A percentile compares a stretch with the other conserved stretches of the same genome.
phyloP scores from a whole-genome alignment of 441 rosid species.

The Codiaeum variegatum region DNA sequence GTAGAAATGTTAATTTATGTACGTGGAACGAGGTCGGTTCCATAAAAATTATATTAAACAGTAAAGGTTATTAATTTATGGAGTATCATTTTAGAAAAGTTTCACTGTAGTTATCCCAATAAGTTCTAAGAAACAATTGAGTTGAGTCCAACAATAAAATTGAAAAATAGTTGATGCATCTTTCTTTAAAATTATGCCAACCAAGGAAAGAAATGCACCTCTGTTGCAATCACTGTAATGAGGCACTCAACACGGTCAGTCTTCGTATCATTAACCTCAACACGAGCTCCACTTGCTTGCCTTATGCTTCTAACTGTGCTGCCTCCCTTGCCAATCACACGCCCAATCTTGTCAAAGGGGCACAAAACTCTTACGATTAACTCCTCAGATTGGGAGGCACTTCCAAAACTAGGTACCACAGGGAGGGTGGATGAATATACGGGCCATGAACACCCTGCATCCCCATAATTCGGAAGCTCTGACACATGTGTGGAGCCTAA shows the following conservation, averaged over 20 bases:
- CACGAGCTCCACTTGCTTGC: slow-evolving; percentile 80
- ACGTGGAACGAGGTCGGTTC: too few relatives aligned
- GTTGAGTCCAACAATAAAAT: not conserved
- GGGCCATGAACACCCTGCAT: slow-evolving; percentile 64
- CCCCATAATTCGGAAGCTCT: slow-evolving; percentile 68
- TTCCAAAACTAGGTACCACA: slow-evolving; percentile 50
- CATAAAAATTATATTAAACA: too few relatives aligned
- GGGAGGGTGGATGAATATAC: slow-evolving; percentile 71
- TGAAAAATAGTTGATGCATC: not conserved
- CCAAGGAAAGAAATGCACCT: slow-evolving; percentile 37
- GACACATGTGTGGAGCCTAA: slow-evolving; percentile 58
- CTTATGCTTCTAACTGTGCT: slow-evolving; percentile 82
- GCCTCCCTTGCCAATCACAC: slow-evolving; percentile 96
- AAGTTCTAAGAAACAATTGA: not conserved
- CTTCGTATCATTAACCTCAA: slow-evolving; percentile 81
- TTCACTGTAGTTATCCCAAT: not conserved
- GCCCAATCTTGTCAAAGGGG: slow-evolving; percentile 80
- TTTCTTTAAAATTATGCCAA: not conserved
- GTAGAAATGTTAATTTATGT: too few relatives aligned
- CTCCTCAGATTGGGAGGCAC: slow-evolving; percentile 59
- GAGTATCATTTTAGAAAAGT: too few relatives aligned
- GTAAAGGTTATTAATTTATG: too few relatives aligned
- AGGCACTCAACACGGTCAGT: slow-evolving; percentile 64
- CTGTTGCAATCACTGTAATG: slow-evolving; percentile 59
- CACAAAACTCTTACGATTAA: slow-evolving; percentile 65